These are phyloP conservation scores for Coemansia sp. DNA, from an alignment of 192 early-diverging fungal genomes.

Conservation along the genomic window DNA sequence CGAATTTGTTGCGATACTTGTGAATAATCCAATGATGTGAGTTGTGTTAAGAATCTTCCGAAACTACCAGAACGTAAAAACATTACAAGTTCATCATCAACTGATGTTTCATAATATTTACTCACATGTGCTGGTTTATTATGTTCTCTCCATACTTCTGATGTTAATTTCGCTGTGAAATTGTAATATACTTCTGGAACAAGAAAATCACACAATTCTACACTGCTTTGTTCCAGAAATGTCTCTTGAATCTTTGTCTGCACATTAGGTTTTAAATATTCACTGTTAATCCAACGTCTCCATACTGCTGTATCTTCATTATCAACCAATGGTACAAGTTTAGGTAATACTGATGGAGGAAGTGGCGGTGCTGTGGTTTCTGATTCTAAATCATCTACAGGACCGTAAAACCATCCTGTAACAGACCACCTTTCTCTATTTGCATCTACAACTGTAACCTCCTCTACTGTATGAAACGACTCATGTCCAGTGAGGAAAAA, in stretches of 20 bases:
- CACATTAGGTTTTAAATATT: conserved; percentile 39
- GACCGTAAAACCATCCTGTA: conserved; percentile 69
- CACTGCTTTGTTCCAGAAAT: conserved; percentile 51
- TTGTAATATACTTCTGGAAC: conserved; percentile 10
- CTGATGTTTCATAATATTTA: conserved; percentile 30
- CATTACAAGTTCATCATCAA: not conserved
- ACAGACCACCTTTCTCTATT: conserved; percentile 59
- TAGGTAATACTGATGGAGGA: conserved; percentile 15
- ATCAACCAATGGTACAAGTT: not conserved
- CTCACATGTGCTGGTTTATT: conserved; percentile 56
- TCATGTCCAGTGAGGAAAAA: conserved; percentile 62
- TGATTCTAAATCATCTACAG: conserved; percentile 9
- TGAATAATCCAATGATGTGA: conserved; percentile 26
- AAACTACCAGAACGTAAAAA: conserved; percentile 34
- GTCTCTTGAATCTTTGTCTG: conserved; percentile 48
- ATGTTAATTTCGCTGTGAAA: conserved; percentile 8
- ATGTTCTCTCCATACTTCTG: conserved; percentile 25
- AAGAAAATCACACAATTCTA: conserved; percentile 39
- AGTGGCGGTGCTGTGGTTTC: conserved; percentile 2
- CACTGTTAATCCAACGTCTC: conserved; percentile 51
- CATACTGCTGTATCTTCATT: not conserved
- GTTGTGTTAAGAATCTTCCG: conserved; percentile 15
- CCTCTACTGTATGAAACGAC: conserved; percentile 62
- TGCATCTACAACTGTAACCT: conserved; percentile 51
- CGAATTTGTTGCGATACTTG: conserved; percentile 34